Evolutionary conservation across 2,329 filamentous ascomycete species (phyloP), one percentile per base, ranked within the genome.

Genomic region (Fusarium sp.): DNA sequence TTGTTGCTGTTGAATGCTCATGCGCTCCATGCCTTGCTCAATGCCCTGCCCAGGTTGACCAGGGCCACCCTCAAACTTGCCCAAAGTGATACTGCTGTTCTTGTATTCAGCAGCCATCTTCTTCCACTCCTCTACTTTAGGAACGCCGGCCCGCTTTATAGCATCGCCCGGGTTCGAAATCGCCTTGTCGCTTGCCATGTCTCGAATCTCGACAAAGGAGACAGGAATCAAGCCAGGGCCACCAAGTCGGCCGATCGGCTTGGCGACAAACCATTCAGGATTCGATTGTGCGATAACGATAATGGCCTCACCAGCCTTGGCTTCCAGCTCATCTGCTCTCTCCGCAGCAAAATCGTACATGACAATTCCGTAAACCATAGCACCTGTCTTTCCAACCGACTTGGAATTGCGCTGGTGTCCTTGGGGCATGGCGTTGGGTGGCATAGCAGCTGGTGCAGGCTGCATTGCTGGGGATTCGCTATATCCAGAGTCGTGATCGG

Each of bases 81-180:
- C 96, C 42, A 99, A 84, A 1, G 95, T 95, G 77, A 99, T 98
- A 81, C 96, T 98, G 79, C 95, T 97, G 79, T 98, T 98, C 85
- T 99, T 99, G 82, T 99, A 99, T 69, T 98, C 95, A 58, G 95
- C 95, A 1, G 96, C 95, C 94, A 98, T 98, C 82, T 97, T 97
- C 85, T 99, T 99, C 96, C 96, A 99, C 76, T 99, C 96, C 78
- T 99, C 96, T 5, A 99, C 96, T 75, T 91, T 92, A 14, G 96
- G 96, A 9, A 99, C 95, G 20, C 95, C 95, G 3, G 96, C 96
- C 73, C 91, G 90, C 74, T 90, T 89, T 58, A 99, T 93, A 2
- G 96, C 95, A 31, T 95, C 95, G 26, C 92, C 86, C 0, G 95
- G 90, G 78, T 98, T 94, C 18, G 87, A 80, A 2, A 98, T 94